Conservation (phyloP, 345 rosid species). For the Linum trigynum region DNA sequence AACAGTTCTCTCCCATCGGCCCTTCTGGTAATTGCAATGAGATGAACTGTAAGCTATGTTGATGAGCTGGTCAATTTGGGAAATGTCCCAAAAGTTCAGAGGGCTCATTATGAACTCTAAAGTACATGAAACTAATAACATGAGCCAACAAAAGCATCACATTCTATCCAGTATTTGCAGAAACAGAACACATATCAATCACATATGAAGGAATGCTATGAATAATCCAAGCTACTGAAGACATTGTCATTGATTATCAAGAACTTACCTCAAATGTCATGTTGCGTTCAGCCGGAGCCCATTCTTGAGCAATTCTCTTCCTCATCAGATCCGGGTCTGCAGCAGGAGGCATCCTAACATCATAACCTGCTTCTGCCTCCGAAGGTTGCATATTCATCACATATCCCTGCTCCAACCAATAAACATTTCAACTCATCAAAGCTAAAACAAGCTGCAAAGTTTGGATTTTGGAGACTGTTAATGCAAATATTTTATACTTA, state of each 20-base stretch:
- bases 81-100: no score
- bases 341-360: conserved; percentile 71
- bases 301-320: conserved; percentile 65
- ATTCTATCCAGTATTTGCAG: no score
- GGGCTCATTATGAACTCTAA: no score
- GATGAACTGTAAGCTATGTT: no score
- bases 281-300: conserved; percentile 81
- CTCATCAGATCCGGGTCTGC: conserved; percentile 49
- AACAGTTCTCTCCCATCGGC: no score
- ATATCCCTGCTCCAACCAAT: conserved; percentile 42
- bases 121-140: no score
- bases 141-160: neutral
- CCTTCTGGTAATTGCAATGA: no score
- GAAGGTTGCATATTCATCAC: conserved; percentile 95
- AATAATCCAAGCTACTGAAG: neutral
- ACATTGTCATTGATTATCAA: no score
- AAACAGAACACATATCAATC: neutral
- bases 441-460: neutral
- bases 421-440: neutral
- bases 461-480: no score
- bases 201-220: neutral
- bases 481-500: conserved; percentile 18
- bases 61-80: no score
- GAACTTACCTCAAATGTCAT: conserved; percentile 55
- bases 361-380: conserved; percentile 90